phyloP scores from a whole-genome alignment of 75 land plant genomes.

The Selaginella moellendorffii region DNA sequence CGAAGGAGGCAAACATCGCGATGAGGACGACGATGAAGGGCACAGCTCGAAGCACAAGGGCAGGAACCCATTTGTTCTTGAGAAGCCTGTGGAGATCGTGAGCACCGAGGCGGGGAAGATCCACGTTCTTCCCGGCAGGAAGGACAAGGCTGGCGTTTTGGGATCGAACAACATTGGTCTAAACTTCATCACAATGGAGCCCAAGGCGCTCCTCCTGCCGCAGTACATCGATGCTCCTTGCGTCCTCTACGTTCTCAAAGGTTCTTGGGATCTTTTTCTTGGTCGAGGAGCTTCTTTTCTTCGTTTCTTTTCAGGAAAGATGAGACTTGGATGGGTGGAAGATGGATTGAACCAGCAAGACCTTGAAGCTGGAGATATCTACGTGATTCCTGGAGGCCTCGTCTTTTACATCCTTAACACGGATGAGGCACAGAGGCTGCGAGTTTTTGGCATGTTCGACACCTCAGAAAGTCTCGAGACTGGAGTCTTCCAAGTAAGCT shows the following conservation, averaged over 20 bases:
- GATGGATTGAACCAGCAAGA: background rate
- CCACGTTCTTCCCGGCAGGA: background rate
- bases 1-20: too few species aligned
- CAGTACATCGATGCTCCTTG: slow-evolving; percentile 37
- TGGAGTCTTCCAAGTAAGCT: background rate
- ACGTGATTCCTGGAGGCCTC: background rate
- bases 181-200: slow-evolving; percentile 54
- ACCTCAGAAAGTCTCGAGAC: slow-evolving; percentile 1
- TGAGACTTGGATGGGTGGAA: slow-evolving; percentile 1
- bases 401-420: slow-evolving; percentile 6
- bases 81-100: background rate
- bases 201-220: slow-evolving; percentile 44
- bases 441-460: slow-evolving; percentile 1
- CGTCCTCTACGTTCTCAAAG: slow-evolving; percentile 1
- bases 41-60: background rate
- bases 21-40: background rate
- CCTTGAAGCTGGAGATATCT: slow-evolving; percentile 4
- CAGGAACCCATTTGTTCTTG: background rate
- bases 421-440: background rate
- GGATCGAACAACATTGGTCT: background rate
- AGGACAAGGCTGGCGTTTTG: background rate
- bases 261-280: too few species aligned
- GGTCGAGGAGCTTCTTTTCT: background rate
- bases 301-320: background rate
- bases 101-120: background rate